phyloP scores from a whole-genome alignment of 2,329 filamentous ascomycete species.

The Penicillium occitanis region DNA sequence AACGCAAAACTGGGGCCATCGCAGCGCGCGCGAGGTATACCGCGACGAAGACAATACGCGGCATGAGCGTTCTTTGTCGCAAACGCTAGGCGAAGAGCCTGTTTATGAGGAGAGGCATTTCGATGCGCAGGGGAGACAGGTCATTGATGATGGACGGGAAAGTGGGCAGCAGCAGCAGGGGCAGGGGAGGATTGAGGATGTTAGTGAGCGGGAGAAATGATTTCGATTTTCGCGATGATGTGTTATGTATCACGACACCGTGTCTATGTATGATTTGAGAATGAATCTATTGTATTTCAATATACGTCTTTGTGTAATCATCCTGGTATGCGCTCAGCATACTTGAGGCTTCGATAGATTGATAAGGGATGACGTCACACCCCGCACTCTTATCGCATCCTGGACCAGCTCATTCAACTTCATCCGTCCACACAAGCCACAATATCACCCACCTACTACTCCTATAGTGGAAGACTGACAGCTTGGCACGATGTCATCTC shows the following conservation, averaged over 20 bases:
- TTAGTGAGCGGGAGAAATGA: constrained; percentile 10
- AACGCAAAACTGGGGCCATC: constrained; percentile 19
- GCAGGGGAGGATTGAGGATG: constrained; percentile 19
- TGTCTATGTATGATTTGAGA: neutral
- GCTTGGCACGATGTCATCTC: constrained; percentile 3
- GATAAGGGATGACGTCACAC: constrained; percentile 2
- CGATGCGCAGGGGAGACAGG: constrained; percentile 16
- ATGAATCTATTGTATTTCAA: neutral
- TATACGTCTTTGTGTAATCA: neutral
- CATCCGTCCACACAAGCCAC: neutral
- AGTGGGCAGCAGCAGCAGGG: neutral
- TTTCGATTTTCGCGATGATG: neutral
- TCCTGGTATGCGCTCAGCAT: neutral
- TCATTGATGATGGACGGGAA: constrained; percentile 2
- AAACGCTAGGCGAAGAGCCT: constrained; percentile 17
- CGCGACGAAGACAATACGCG: constrained; percentile 18
- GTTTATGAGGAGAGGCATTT: constrained; percentile 21
- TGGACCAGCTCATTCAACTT: neutral
- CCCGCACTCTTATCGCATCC: neutral
- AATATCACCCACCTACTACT: neutral
- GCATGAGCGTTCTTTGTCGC: constrained; percentile 14
- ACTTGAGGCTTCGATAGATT: neutral
- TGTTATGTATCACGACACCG: neutral
- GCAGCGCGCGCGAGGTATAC: constrained; percentile 13
- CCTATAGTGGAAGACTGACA: neutral